Conservation (phyloP, 345 rosid species). For the Rhizophora mangle region DNA sequence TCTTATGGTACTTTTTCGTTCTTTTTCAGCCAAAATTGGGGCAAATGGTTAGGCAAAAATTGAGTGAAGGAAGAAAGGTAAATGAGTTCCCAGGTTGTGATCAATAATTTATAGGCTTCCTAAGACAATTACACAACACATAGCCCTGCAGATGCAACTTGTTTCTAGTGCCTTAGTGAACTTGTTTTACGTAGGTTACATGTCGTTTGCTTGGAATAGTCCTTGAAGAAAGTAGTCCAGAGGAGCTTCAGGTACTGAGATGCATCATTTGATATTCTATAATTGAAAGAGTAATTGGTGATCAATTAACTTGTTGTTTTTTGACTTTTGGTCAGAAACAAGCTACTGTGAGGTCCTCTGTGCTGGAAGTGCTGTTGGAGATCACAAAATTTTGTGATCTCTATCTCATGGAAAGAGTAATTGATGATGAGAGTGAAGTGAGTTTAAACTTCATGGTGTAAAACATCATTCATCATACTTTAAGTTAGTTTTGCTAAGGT, state of each 20-base stretch:
- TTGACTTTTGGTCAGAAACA: conserved; percentile 50
- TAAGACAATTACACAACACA: no score
- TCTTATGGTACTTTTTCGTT: neutral
- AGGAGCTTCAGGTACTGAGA: conserved; percentile 67
- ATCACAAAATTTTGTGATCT: conserved; percentile 86
- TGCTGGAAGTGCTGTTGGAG: conserved; percentile 89
- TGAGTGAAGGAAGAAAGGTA: conserved; percentile 94
- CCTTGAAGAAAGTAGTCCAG: conserved; percentile 86
- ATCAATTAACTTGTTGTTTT: conserved; percentile 6
- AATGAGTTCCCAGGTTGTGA: neutral
- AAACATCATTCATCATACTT: conserved; percentile 1
- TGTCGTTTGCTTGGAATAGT: conserved; percentile 87
- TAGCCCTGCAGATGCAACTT: no score
- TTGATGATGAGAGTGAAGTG: conserved; percentile 89
- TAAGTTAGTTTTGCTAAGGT: conserved; percentile 3
- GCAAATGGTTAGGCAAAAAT: conserved; percentile 76
- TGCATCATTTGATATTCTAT: neutral
- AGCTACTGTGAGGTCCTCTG: conserved; percentile 86
- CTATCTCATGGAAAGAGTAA: conserved; percentile 98
- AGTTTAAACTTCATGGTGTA: conserved; percentile 24
- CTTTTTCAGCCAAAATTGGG: conserved; percentile 68
- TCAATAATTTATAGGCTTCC: no score
- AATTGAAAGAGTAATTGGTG: conserved; percentile 8
- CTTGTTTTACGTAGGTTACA: conserved; percentile 57
- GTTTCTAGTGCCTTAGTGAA: no score